Conservation (phyloP, 78 protist genomes). For the Tieghemostelium lacteum region DNA sequence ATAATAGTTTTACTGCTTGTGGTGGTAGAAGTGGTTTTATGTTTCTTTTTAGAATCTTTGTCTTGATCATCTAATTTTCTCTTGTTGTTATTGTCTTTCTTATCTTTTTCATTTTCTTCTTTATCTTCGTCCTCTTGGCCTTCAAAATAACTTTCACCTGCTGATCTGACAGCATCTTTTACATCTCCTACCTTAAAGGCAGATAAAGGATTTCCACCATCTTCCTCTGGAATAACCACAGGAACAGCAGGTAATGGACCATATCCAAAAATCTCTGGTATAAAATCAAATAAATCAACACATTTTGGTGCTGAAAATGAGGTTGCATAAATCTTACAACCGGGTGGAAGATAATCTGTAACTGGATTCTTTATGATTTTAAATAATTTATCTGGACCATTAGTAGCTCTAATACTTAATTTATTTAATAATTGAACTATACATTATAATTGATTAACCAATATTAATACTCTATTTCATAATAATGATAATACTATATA, state of each 20-base stretch:
- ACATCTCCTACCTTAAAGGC: constrained; percentile 13
- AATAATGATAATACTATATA: background rate
- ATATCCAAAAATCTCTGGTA: constrained; percentile 57
- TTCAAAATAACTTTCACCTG: constrained; percentile 59
- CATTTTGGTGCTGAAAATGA: constrained; percentile 70
- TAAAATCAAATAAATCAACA: constrained; percentile 72
- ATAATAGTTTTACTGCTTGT: background rate
- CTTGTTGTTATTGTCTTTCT: constrained; percentile 7
- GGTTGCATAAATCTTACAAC: constrained; percentile 60
- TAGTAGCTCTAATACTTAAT: constrained; percentile 93
- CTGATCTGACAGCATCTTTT: constrained; percentile 22
- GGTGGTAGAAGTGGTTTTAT: constrained; percentile 17
- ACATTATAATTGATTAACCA: background rate
- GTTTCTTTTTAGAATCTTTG: constrained; percentile 4
- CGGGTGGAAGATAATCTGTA: constrained; percentile 90
- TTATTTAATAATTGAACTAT: constrained; percentile 97
- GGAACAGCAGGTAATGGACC: constrained; percentile 67
- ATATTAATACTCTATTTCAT: background rate
- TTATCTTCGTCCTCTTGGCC: constrained; percentile 34
- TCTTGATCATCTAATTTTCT: constrained; percentile 18
- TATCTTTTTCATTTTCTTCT: constrained; percentile 1
- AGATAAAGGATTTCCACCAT: background rate
- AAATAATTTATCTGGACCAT: constrained; percentile 93
- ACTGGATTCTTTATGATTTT: constrained; percentile 97
- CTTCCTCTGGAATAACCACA: constrained; percentile 2